Conservation (phyloP, 306 rosid genomes). For the Cucumis sativus region Cucumber_9930_V3 NC_026660.2:18445001-18445500, state of each 20-base stretch:
- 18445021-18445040: slow-evolving; percentile 81
- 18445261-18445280: slow-evolving; percentile 75
- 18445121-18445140: slow-evolving; percentile 85
- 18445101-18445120: slow-evolving; percentile 56
- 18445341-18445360: slow-evolving; percentile 84
- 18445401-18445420: slow-evolving; percentile 33
- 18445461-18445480: slow-evolving; percentile 59
- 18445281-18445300: slow-evolving; percentile 92
- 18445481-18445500: slow-evolving; percentile 61
- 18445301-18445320: slow-evolving; percentile 95
- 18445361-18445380: slow-evolving; percentile 81
- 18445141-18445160: slow-evolving; percentile 89
- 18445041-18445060: slow-evolving; percentile 50
- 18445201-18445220: slow-evolving; percentile 89
- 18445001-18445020: slow-evolving; percentile 57
- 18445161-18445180: slow-evolving; percentile 73
- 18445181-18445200: slow-evolving; percentile 79
- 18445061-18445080: slow-evolving; percentile 74
- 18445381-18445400: slow-evolving; percentile 38
- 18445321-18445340: slow-evolving; percentile 92
- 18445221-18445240: slow-evolving; percentile 89
- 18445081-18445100: slow-evolving; percentile 86
- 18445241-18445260: slow-evolving; percentile 88
- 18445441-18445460: slow-evolving; percentile 56
- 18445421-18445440: slow-evolving; percentile 51